These are phyloP conservation scores for Dicorynia guianensis DNA, from an alignment of 306 rosid species.

Conservation along the genomic window DNA sequence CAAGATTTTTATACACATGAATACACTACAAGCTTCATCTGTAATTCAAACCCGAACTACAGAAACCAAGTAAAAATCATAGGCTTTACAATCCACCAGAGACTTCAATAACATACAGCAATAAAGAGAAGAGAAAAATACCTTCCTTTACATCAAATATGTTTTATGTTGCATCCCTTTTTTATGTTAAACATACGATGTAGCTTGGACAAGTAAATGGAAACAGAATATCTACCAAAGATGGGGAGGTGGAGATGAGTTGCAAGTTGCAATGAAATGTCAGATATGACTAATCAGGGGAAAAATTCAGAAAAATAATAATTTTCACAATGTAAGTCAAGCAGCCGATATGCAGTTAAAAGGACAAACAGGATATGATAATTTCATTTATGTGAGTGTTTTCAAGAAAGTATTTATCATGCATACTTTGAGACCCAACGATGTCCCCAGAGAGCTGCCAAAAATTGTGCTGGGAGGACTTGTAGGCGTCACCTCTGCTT, in stretches of 20 bases:
- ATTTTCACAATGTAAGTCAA: background rate
- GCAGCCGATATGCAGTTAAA: slow-evolving; percentile 18
- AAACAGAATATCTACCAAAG: slow-evolving; percentile 20
- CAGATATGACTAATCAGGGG: background rate
- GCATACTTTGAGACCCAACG: slow-evolving; percentile 86
- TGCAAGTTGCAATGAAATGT: slow-evolving; percentile 22
- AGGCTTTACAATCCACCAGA: slow-evolving; percentile 20
- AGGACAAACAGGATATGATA: slow-evolving; percentile 21
- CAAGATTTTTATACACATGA: slow-evolving; percentile 38
- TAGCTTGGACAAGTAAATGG: slow-evolving; percentile 14
- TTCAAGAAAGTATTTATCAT: slow-evolving; percentile 13
- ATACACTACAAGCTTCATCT: slow-evolving; percentile 34
- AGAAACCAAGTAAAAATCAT: slow-evolving; percentile 37
- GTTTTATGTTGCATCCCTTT: slow-evolving; percentile 20
- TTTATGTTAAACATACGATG: slow-evolving; percentile 15
- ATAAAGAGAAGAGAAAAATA: background rate
- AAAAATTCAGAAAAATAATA: slow-evolving; percentile 16
- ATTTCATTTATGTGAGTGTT: slow-evolving; percentile 25
- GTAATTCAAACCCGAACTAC: slow-evolving; percentile 31
- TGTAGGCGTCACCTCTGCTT: slow-evolving; percentile 67
- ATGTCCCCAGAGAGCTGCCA: slow-evolving; percentile 60
- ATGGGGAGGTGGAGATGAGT: slow-evolving; percentile 19
- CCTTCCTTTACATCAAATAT: slow-evolving; percentile 17
- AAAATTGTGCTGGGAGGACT: slow-evolving; percentile 62
- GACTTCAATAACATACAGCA: slow-evolving; percentile 24